Evolutionary conservation across 192 early-diverging fungal genomes (phyloP).

Genomic region (Piromyces sp.): DNA sequence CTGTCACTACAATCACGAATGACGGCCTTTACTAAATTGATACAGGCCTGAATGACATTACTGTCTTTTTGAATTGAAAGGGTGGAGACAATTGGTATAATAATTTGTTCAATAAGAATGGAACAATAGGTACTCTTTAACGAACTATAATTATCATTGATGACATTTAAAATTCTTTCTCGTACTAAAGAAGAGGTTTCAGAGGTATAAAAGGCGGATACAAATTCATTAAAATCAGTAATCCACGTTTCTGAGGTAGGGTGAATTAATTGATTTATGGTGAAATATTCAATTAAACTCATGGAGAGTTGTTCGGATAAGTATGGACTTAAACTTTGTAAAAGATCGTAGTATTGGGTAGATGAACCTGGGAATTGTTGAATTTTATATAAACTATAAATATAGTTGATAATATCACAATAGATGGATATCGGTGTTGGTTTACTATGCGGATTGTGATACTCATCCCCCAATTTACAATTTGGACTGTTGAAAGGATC

Average conservation of each 20-base stretch:
- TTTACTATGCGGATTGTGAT: not conserved
- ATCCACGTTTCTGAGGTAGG: not conserved
- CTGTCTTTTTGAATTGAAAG: not conserved
- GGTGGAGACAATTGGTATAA: not conserved
- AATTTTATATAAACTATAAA: not conserved
- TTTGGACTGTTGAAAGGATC: not conserved
- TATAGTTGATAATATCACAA: not conserved
- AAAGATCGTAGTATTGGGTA: not conserved
- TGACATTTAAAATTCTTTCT: not conserved
- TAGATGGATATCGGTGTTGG: not conserved
- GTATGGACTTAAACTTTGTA: not conserved
- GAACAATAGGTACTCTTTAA: not conserved
- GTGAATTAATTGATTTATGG: not conserved
- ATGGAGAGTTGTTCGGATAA: not conserved
- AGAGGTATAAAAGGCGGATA: not conserved
- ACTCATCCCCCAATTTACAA: not conserved
- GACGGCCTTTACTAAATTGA: not conserved
- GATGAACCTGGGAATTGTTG: not conserved
- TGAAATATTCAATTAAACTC: not conserved
- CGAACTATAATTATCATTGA: not conserved
- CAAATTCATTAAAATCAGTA: not conserved
- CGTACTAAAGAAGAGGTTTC: not conserved
- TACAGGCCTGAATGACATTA: not conserved
- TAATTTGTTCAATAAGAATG: not conserved
- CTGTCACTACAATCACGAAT: not conserved